Conservation (phyloP, 192 early-diverging fungal genomes). For the Fimicolochytrium jonesii region DNA sequence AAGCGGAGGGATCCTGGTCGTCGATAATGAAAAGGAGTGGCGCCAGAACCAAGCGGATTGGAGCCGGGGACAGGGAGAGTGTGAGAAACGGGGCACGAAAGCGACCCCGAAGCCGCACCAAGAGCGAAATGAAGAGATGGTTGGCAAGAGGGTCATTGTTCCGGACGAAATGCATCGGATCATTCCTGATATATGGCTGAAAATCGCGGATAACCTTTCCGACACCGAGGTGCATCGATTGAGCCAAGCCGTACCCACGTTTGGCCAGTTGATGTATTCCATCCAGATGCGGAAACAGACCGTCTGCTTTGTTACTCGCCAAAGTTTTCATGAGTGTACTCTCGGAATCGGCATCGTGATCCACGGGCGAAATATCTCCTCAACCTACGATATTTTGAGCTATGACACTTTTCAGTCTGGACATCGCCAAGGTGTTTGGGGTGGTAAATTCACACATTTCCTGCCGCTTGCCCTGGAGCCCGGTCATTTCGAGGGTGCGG, state of each 20-base stretch:
- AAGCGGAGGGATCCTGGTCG: not conserved
- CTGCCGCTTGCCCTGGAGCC: constrained; percentile 8
- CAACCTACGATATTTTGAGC: constrained; percentile 18
- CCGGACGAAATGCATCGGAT: not conserved
- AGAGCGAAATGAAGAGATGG: not conserved
- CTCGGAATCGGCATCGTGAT: constrained; percentile 23
- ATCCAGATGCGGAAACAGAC: constrained; percentile 5
- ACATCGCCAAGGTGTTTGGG: constrained; percentile 11
- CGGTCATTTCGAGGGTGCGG: not conserved
- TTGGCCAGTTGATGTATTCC: constrained; percentile 8
- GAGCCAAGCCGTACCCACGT: not conserved
- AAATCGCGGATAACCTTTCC: constrained; percentile 16
- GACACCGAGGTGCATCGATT: constrained; percentile 6
- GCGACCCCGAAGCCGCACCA: not conserved
- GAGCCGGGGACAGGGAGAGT: not conserved
- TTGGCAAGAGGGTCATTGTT: not conserved
- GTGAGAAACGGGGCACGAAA: too few species aligned
- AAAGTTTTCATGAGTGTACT: constrained; percentile 4
- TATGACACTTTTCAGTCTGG: constrained; percentile 9
- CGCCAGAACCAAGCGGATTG: not conserved
- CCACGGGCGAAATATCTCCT: constrained; percentile 5
- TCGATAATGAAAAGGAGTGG: not conserved
- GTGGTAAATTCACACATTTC: constrained; percentile 17
- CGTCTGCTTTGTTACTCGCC: constrained; percentile 14
- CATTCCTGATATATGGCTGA: constrained; percentile 3